Evolutionary conservation across 306 rosid genomes (phyloP), one percentile per base, ranked within the genome.

Genomic region (Dryas octopetala): DNA sequence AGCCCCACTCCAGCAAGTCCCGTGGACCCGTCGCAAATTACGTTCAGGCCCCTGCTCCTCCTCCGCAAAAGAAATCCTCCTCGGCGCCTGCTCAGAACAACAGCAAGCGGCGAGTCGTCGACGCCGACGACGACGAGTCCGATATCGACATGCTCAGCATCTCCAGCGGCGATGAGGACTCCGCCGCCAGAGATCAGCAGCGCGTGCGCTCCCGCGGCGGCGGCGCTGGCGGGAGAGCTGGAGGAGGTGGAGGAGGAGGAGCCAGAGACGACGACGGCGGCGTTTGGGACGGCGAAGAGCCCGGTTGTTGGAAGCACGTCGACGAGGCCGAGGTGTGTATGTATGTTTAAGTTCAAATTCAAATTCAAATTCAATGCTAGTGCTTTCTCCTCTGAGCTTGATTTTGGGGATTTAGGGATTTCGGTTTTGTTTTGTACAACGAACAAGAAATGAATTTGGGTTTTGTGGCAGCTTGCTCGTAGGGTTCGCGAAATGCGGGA

Each of bases 401-500:
- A 32, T 32, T 23, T 23, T 23, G 23, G 23, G 23, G 23, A 23
- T 23, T 23, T 32, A 32, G 38, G 38, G 38, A 32, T 32, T 32
- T 32, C 2, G 38, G 38, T 2, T 32, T 32, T 32, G 38, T 32
- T 32, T 23, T 23, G 23, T 23, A 23, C 23, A 23, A 23, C 23
- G 23, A 23, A 32, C 38, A 32, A 32, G 38, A 32, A 32, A 32
- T 63, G 64, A 23, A 14, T 62, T 44, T 41, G 5, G 4, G 46
- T 13, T 16, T n/a, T 0, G 76, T 85, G 82, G 79, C 90, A 95
- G 99, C 99, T 95, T 88, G 85, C 90, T 73, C 96, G 96, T 61
- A 90, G 99, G 86, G 97, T 95, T 81, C 99, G 99, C 76, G 99
- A 80, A 38, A 95, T 95, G 99, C 89, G 99, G 78, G 97, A 95